These are phyloP conservation scores for Aureobasidium subglaciale DNA, from an alignment of 2,329 filamentous ascomycete species.

Conservation along the genomic window DNA sequence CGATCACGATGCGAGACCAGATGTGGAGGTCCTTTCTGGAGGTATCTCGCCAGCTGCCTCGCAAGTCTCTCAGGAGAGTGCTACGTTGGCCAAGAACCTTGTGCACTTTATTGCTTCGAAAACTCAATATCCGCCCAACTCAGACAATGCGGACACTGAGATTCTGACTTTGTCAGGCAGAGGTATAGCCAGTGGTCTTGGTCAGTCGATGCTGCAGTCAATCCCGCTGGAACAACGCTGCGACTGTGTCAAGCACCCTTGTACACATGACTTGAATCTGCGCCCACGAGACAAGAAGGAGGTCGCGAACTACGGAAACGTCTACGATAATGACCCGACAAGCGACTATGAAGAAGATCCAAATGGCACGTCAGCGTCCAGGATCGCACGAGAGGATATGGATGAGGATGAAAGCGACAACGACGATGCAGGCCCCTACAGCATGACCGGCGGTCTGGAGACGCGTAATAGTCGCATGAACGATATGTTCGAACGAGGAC, in stretches of 20 bases:
- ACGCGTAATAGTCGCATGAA: no score
- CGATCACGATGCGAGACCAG: neutral
- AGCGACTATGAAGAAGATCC: neutral
- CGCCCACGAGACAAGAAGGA: neutral
- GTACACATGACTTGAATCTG: neutral
- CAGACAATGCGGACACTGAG: neutral
- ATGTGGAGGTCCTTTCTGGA: neutral
- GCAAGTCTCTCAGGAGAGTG: neutral
- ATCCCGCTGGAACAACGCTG: no score
- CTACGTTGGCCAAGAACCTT: neutral
- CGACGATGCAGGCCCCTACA: no score
- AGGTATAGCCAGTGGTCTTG: no score
- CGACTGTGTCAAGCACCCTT: no score
- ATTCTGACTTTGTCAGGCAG: no score
- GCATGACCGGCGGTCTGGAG: no score
- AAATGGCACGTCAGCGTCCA: neutral
- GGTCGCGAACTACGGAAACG: neutral
- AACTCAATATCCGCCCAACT: neutral
- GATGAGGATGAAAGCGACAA: neutral
- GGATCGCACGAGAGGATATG: neutral
- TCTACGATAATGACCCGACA: neutral
- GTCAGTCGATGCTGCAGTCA: no score
- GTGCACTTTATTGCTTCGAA: neutral
- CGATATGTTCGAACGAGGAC: no score
- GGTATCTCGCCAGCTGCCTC: neutral